Evolutionary conservation across 1,284 basidiomycete genomes (phyloP).

Genomic region (Fistulinella cinereoalba): DNA sequence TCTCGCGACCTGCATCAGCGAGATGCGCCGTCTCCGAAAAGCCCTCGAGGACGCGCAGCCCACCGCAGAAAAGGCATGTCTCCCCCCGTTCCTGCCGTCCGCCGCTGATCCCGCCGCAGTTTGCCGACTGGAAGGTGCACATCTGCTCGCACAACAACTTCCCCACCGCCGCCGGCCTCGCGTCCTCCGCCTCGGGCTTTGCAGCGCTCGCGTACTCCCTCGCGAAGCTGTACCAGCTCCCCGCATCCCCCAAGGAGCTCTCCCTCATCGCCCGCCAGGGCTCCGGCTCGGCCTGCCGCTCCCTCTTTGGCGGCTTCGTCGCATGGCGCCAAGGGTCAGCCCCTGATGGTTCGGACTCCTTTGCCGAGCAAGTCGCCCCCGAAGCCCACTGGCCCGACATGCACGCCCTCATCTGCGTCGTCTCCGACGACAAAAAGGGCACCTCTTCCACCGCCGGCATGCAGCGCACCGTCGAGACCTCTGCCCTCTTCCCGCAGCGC

Average conservation of each 20-base stretch:
- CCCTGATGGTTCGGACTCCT: conserved; percentile 79
- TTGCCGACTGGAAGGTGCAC: conserved; percentile 75
- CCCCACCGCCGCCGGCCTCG: conserved; percentile 96
- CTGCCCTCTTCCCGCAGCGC: conserved; percentile 84
- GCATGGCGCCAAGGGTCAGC: conserved; percentile 76
- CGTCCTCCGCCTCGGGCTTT: conserved; percentile 96
- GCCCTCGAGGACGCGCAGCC: conserved; percentile 70
- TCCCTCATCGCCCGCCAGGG: conserved; percentile 96
- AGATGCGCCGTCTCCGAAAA: conserved; percentile 79
- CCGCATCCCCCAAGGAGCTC: conserved; percentile 65
- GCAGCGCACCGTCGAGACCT: conserved; percentile 96
- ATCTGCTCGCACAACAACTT: conserved; percentile 98
- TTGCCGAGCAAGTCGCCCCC: conserved; percentile 86
- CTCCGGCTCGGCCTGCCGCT: conserved; percentile 96
- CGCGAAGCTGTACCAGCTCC: conserved; percentile 84
- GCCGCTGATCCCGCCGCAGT: too few relatives aligned
- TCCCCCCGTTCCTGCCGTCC: conserved; percentile 5
- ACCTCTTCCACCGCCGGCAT: conserved; percentile 95
- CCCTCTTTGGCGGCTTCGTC: conserved; percentile 96
- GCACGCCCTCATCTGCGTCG: conserved; percentile 97
- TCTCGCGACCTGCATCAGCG: conserved; percentile 82
- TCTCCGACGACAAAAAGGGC: conserved; percentile 95
- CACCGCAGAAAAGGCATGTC: conserved; percentile 63
- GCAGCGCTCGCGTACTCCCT: conserved; percentile 93
- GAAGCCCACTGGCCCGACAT: conserved; percentile 92